Conservation (phyloP, 2,329 filamentous ascomycete genomes). For the Grosmannia huntii region DNA sequence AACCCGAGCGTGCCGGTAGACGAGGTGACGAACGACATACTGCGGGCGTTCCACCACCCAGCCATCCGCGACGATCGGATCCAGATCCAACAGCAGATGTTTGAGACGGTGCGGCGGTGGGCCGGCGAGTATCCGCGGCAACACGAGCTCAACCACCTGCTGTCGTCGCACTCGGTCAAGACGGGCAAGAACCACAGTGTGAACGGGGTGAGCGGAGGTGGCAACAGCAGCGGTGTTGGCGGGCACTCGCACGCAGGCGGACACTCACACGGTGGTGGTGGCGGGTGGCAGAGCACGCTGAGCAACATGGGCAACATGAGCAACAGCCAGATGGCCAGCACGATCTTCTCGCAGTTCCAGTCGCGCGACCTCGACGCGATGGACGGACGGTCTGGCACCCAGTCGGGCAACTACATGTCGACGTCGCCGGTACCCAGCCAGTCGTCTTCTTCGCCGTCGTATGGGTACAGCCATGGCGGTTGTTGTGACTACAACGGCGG, state of each 20-base stretch:
- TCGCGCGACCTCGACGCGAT: constrained; percentile 44
- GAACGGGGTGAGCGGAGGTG: constrained; percentile 12
- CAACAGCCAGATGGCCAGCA: constrained; percentile 30
- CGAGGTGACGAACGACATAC: constrained; percentile 70
- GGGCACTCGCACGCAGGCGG: constrained; percentile 18
- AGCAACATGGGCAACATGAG: constrained; percentile 26
- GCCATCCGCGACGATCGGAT: constrained; percentile 61
- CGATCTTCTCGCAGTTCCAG: constrained; percentile 49
- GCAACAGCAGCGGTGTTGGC: constrained; percentile 7
- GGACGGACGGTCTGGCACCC: constrained; percentile 30
- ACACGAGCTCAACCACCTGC: constrained; percentile 56
- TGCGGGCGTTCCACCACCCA: constrained; percentile 83
- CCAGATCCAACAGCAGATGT: constrained; percentile 84
- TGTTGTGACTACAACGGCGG: background rate
- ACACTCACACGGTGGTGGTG: constrained; percentile 19
- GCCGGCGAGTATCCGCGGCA: constrained; percentile 55
- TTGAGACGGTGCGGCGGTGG: constrained; percentile 72
- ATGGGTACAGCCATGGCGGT: constrained; percentile 26
- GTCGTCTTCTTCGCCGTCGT: constrained; percentile 15
- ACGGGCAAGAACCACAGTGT: constrained; percentile 67
- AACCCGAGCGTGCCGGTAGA: constrained; percentile 71
- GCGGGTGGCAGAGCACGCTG: constrained; percentile 15
- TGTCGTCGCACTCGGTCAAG: constrained; percentile 74
- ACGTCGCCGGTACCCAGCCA: constrained; percentile 19
- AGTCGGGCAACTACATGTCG: constrained; percentile 18